Evolutionary conservation across 2,329 filamentous ascomycete genomes (phyloP), one percentile per base, ranked within the genome.

Genomic region (Aspergillus puulaauensis): DNA sequence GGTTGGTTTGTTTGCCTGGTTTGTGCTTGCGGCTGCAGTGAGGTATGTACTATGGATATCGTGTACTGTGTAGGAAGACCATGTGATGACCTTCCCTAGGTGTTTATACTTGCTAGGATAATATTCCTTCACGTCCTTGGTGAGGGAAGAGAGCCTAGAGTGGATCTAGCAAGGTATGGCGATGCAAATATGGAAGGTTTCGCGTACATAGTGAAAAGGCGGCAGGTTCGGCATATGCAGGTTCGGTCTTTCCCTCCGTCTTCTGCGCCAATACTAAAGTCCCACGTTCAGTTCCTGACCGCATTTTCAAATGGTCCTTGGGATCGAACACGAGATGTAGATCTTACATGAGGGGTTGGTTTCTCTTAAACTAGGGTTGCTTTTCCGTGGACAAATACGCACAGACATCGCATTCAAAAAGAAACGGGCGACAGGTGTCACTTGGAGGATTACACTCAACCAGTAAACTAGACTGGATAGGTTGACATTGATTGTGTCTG

Each of bases 401-500:
- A 35, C 40, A 45, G 50, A 33, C 50, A 7, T 35, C 40, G 15
- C 27, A 24, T 17, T 15, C n/a, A 39, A 46, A 54, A 17, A 7
- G 4, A 19, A 17, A 23, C 8, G 15, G 14, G 19, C 19, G 12
- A 39, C 33, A 15, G 40, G n/a, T 37, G 11, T 46, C 27, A 14
- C 61, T 61, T 17, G 61, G 62, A 33, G 68, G 60, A 50, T 67
- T 65, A 50, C 66, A 37, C 4, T 66, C 52, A 14, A 24, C 19
- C 35, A 44, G 33, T 54, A 14, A 14, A 31, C 64, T 67, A 14
- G 17, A 31, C 64, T 67, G 17, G 64, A 62, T 7, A 62, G 62
- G n/a, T 48, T 55, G 47, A 41, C 64, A 62, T 17, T 63, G 66
- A 56, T 66, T 66, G 23, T 59, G 63, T 21, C 67, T 61, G 14